Evolutionary conservation across 345 rosid species (phyloP), one percentile per base, ranked within the genome.

Genomic region (Noccaea bulbosa): DNA sequence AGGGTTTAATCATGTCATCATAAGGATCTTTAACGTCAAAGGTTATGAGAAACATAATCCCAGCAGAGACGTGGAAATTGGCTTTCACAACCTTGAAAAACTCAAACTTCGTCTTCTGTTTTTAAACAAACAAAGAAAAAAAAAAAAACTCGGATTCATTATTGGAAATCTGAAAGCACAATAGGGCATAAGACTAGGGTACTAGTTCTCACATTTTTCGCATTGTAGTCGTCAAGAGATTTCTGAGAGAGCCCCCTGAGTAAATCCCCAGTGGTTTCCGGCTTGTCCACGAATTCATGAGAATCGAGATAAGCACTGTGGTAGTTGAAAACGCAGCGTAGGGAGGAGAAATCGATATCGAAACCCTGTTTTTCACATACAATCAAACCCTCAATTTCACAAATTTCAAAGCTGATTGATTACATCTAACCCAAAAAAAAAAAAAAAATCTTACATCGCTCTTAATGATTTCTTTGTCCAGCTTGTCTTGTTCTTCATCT

Each of bases 181-280:
- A n/a, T n/a, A n/a, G n/a, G n/a, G n/a, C 43, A 39, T 39, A 39
- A 39, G 43, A 39, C 11, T 39, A 39, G 12, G 2, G 11, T n/a
- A 22, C 24, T 22, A 22, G 24, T 22, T 22, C 24, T 22, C 16
- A 44, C 47, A 2, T 44, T 2, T 6, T 1, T 5, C 24, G 73
- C 81, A 8, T 82, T 86, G 33, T 33, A 34, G 22, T 16, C 41
- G 1, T 33, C 24, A 33, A 55, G 60, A 4, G 60, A 34, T 14
- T 4, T 8, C 43, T 15, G 7, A 55, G 60, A 8, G 41, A 55
- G 60, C 7, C 27, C 14, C 41, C 8, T 9, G 4, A 55, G 60
- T 55, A 55, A 34, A 55, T 55, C 43, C 24, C 7, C 7, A 14
- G 12, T 8, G 24, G 60, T 55, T 14, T 34, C 60, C 4, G 60